Evolutionary conservation across 768 basidiomycete genomes (phyloP).

Genomic region (Chlorophyllum brunneum): DNA sequence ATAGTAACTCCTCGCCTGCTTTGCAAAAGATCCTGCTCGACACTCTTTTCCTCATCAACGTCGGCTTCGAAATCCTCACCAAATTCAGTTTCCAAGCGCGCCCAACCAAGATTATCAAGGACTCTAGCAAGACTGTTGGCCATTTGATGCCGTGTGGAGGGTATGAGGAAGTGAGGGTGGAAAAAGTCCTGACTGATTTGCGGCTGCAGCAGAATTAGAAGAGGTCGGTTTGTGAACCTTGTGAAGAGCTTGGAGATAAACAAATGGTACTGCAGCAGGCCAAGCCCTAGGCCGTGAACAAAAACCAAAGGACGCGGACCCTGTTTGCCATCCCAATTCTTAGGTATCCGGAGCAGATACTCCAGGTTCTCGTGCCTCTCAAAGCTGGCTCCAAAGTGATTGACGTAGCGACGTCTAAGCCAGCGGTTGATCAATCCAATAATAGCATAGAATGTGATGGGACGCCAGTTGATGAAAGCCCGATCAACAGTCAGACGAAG

Average conservation of each 20-base stretch:
- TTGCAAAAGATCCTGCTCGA: slow-evolving; percentile 16
- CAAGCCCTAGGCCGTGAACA: slow-evolving; percentile 86
- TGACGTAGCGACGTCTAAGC: slow-evolving; percentile 41
- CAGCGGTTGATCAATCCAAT: slow-evolving; percentile 46
- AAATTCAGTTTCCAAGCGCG: slow-evolving; percentile 23
- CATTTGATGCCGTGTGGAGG: slow-evolving; percentile 61
- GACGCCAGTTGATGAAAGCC: slow-evolving; percentile 65
- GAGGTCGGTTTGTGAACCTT: slow-evolving; percentile 59
- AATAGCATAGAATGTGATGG: slow-evolving; percentile 58
- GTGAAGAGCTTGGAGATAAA: slow-evolving; percentile 57
- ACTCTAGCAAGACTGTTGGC: slow-evolving; percentile 53
- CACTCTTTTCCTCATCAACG: no score
- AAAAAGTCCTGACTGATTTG: slow-evolving; percentile 87
- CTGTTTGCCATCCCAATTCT: slow-evolving; percentile 52
- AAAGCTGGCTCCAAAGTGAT: slow-evolving; percentile 37
- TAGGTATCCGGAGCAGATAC: slow-evolving; percentile 75
- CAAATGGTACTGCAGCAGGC: slow-evolving; percentile 66
- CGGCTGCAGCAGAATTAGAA: slow-evolving; percentile 76
- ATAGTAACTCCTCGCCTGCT: slow-evolving; percentile 59
- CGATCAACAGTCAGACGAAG: slow-evolving; percentile 77
- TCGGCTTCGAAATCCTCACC: slow-evolving; percentile 26
- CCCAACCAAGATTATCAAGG: slow-evolving; percentile 65
- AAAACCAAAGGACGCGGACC: slow-evolving; percentile 75
- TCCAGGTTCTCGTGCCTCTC: slow-evolving; percentile 64
- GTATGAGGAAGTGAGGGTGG: slow-evolving; percentile 66